These are phyloP conservation scores for Hanseniaspora uvarum DNA, from an alignment of 1,139 yeast genomes.

Conservation along the genomic window DNA sequence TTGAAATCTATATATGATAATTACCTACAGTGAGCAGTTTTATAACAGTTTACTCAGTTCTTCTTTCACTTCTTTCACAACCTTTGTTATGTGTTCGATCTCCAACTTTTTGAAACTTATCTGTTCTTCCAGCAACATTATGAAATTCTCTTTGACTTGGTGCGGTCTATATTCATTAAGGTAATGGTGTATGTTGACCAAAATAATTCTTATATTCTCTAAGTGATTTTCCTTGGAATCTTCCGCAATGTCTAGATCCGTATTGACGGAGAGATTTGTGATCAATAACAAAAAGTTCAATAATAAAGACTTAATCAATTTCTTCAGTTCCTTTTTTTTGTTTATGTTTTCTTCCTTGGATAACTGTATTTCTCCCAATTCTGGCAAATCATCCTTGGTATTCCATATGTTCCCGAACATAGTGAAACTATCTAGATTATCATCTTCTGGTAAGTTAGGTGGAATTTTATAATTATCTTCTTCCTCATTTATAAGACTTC, in stretches of 20 bases:
- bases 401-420: conserved; percentile 84
- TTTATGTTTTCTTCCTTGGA: conserved; percentile 36
- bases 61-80: conserved; percentile 38
- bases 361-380: conserved; percentile 59
- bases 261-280: conserved; percentile 60
- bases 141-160: conserved; percentile 73
- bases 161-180: conserved; percentile 81
- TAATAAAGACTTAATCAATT: conserved; percentile 56
- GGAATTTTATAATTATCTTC: conserved; percentile 49
- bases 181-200: conserved; percentile 74
- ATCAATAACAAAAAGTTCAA: conserved; percentile 63
- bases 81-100: conserved; percentile 42
- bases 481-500: conserved; percentile 12
- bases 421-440: conserved; percentile 41
- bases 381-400: conserved; percentile 54
- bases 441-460: conserved; percentile 50
- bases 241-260: conserved; percentile 59
- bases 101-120: conserved; percentile 46
- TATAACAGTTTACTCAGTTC: conserved; percentile 32
- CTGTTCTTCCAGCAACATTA: conserved; percentile 57
- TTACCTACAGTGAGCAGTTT: too few species aligned
- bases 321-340: conserved; percentile 58
- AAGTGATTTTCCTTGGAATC: conserved; percentile 53
- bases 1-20: background rate
- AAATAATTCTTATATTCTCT: conserved; percentile 60